A percentile compares a stretch with the other conserved stretches of the same genome.
These are phyloP conservation scores for Aphanocladium album DNA, from an alignment of 2,329 filamentous ascomycete species.

Conservation along the genomic window DNA sequence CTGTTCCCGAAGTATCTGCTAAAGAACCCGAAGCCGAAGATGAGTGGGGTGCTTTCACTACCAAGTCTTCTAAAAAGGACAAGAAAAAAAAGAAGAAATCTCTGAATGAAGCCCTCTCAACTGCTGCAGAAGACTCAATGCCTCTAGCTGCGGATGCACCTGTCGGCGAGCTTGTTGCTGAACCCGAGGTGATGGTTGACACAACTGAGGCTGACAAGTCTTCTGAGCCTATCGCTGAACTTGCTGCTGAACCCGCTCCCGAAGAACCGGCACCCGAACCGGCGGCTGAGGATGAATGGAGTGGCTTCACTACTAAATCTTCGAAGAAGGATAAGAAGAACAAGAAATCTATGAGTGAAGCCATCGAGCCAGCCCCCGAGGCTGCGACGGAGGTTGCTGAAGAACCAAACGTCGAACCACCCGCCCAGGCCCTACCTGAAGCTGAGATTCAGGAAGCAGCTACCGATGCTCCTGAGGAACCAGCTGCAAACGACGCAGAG, in stretches of 20 bases:
- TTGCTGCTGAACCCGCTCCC: not conserved
- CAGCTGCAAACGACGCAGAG: not conserved
- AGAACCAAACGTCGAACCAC: not conserved
- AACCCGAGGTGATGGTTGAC: not conserved
- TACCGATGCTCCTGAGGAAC: not conserved
- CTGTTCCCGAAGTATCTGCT: not conserved
- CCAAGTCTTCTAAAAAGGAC: constrained; percentile 25
- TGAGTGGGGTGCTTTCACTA: constrained; percentile 25
- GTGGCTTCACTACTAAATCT: not conserved
- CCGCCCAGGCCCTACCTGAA: not conserved
- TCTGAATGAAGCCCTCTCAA: not conserved
- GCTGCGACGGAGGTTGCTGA: not conserved
- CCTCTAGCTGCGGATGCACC: not conserved
- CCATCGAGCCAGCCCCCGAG: not conserved
- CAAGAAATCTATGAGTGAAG: constrained; percentile 20
- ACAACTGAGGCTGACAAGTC: not conserved
- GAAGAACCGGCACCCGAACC: not conserved
- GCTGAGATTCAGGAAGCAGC: not conserved
- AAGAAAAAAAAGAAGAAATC: constrained; percentile 23
- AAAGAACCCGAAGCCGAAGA: constrained; percentile 19
- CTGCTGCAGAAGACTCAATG: not conserved
- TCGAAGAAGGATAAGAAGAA: constrained; percentile 28
- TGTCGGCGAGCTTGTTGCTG: not conserved
- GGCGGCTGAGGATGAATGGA: not conserved
- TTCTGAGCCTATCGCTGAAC: not conserved